Evolutionary conservation across 2,329 filamentous ascomycete species (phyloP), one percentile per base, ranked within the genome.

Genomic region (Blastomyces silverae): DNA sequence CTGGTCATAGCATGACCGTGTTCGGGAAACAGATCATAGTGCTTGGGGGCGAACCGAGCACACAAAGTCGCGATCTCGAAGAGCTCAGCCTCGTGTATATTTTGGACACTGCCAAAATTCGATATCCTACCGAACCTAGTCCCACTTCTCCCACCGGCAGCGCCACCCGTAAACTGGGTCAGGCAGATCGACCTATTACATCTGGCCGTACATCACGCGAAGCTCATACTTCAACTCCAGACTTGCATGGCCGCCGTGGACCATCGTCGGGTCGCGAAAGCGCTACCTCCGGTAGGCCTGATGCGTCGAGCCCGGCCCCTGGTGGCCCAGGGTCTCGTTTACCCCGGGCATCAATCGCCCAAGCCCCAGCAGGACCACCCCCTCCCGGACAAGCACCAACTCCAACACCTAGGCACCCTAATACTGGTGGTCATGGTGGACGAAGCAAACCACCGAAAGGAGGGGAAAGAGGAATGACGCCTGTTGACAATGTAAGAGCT

Each of bases 1-100:
- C 93, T 20, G 94, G 94, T 0, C 94, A 99, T 76, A 97, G 92
- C 76, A 97, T 99, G 94, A 97, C 94, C 1, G 88, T 92, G 1
- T 91, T 93, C 67, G 91, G 91, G 39, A 97, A 96, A 76, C 90
- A 92, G 66, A 88, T 99, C 67, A 88, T 97, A 59, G 91, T 97
- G 52, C 82, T 97, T 42, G 95, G 91, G 48, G 94, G 94, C 68
- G 95, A 99, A 76, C 94, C 94, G 17, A 97, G 92, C 75, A 92
- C 92, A 20, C 89, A 91, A 37, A 86, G 89, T 0, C 85, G 89
- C 59, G 87, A 94, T 71, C 86, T 90, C 42, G 88, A 88, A 67
- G 94, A 99, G 74, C 82, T 99, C 62, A 91, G 90, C 66, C 85
- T 96, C 72, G 89, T 91, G 46, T 99, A 97, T 76, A 85, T 97